Evolutionary conservation across 1,139 yeast genomes (phyloP), one percentile per base, ranked within the genome.

Genomic region (Lodderomyces margitis): DNA sequence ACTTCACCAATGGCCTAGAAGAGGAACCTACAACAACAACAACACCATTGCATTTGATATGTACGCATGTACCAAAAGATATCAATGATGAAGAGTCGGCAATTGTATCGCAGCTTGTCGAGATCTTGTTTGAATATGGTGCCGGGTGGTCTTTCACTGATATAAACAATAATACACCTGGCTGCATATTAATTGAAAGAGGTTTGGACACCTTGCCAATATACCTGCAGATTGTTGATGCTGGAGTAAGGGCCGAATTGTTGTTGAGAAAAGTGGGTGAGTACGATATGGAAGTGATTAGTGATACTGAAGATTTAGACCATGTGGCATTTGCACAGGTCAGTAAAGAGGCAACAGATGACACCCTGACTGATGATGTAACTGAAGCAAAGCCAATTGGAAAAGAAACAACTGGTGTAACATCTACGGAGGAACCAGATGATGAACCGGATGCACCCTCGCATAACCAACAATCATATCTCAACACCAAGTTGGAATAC

Each of bases 161-260:
- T 56, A 72, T 68, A 44, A 78, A 82, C 48, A 70, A 77, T 50
- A 80, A 82, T 49, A 85, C 95, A 0, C 86, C 94, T 0, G 95
- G 94, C 3, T 87, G 92, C 60, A 71, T 83, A 38, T 68, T 78
- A 48, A 69, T 74, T 42, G 75, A 75, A 45, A 68, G 80, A 42
- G 75, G 74, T 2, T 62, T 81, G 42, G 61, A 67, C 41, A 58
- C 61, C 4, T 37, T 36, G 8, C 70, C 68, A 0, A 74, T 86
- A 45, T 72, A 68, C 48, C 56, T 67, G 9, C 71, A 75, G 47
- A 68, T 89, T 35, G 87, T 91, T 2, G 83, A 79, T 45, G 96
- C 97, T 1, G 98, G 98, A 28, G 92, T 88, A 2, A 72, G 96
- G 45, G 95, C 97, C 0, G 98, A 91, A 58, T 68, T 91, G 28